Evolutionary conservation across 306 rosid genomes (phyloP), one percentile per base, ranked within the genome.

Genomic region (Citrullus colocynthis): DNA sequence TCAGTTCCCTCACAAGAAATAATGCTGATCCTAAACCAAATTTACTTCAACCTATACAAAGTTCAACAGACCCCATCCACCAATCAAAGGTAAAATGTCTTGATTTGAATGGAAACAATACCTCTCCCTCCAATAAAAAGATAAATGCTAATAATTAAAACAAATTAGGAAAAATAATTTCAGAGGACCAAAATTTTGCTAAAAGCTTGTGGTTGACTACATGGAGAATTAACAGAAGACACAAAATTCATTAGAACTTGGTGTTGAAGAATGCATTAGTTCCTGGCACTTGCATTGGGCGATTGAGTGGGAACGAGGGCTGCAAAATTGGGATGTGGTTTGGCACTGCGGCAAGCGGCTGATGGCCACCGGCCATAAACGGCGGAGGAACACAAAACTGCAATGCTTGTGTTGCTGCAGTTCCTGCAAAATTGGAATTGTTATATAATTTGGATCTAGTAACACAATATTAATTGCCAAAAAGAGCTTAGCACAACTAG

Each of bases 261-360:
- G 87, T 13, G 82, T 78, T 58, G 61, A 78, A 84, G 80, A 80
- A 77, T 61, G 87, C 86, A 75, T 88, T 84, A 71, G 92, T 75
- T 84, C 85, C 90, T n/a, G 91, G 90, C 63, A 83, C 85, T 67
- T 84, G 83, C 81, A 84, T 82, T 30, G 88, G 89, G 72, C 86
- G 86, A 39, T 82, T 78, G 42, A 84, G 73, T 30, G 86, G 89
- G 79, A 82, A 85, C 77, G 86, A 59, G 36, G 89, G 88, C 78
- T 88, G 98, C 88, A 87, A 66, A 84, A 82, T 52, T 32, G 89
- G 96, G 59, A 84, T 69, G 84, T 79, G 88, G 82, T 76, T 86
- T 65, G 90, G 98, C 83, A 86, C 75, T 14, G 86, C 81, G 9
- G 86, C 82, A 79, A 83, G 88, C 60, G 89, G 86, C 52, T 88